A percentile compares a stretch with the other conserved stretches of the same genome.
Conservation (phyloP, 768 basidiomycete genomes). For the Panaeolus cyanescens region DNA sequence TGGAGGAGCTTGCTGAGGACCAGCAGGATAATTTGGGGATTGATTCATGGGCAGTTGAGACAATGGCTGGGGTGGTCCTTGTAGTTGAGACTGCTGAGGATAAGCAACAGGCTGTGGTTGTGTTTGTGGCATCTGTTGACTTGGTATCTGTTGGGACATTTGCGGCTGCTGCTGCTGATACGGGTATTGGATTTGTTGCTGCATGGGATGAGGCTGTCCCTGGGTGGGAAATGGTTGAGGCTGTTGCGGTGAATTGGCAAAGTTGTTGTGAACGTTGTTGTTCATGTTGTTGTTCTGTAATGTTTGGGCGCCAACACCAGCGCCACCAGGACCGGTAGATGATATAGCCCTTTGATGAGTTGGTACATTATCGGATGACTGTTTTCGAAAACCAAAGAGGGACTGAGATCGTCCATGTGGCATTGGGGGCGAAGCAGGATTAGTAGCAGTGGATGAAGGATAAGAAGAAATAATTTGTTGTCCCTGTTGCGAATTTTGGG, state of each 20-base stretch:
- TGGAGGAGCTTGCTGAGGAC: not conserved
- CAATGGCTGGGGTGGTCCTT: slow-evolving; percentile 9
- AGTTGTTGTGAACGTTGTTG: not conserved
- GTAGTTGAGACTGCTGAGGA: slow-evolving; percentile 8
- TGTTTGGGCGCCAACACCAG: slow-evolving; percentile 9
- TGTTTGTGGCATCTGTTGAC: slow-evolving; percentile 12
- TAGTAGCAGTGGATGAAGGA: slow-evolving; percentile 5
- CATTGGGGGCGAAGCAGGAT: slow-evolving; percentile 16
- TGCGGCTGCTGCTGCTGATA: slow-evolving; percentile 4
- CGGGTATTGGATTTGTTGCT: not conserved
- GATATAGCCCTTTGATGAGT: slow-evolving; percentile 16
- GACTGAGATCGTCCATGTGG: slow-evolving; percentile 60
- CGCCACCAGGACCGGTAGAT: slow-evolving; percentile 2
- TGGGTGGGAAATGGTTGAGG: slow-evolving; percentile 10
- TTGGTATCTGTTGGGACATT: not conserved
- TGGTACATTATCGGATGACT: slow-evolving; percentile 22
- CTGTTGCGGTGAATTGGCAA: not conserved
- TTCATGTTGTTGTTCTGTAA: not conserved
- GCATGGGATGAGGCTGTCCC: slow-evolving; percentile 11
- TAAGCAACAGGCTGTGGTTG: slow-evolving; percentile 6
- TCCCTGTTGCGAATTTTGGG: slow-evolving; percentile 16
- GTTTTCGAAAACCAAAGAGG: slow-evolving; percentile 63
- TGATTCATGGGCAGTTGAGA: slow-evolving; percentile 12
- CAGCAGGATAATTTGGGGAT: not conserved
- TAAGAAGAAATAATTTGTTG: slow-evolving; percentile 15